A percentile compares a stretch with the other conserved stretches of the same genome.
Evolutionary conservation across 139 green algal species (phyloP).

Genomic region (Eudorina sp.): DNA sequence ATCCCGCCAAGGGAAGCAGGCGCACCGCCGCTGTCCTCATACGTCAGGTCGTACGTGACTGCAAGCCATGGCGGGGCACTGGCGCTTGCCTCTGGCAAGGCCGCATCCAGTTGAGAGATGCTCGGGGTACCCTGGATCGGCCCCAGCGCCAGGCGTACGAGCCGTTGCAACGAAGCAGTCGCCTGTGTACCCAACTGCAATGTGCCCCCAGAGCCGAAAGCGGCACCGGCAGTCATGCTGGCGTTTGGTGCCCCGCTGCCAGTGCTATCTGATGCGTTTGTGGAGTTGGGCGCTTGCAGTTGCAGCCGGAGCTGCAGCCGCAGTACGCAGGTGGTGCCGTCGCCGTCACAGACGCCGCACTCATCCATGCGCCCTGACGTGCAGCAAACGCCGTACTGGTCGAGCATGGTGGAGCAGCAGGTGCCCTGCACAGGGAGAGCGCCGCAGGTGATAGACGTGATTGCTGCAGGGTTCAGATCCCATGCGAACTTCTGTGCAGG

Average conservation of each 20-base stretch:
- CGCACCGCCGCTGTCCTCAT: background rate
- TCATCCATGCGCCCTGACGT: slow-evolving; percentile 73
- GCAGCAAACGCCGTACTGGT: slow-evolving; percentile 76
- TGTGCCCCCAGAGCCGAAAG: too few species aligned
- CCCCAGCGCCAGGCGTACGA: slow-evolving; percentile 9
- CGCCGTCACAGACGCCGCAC: slow-evolving; percentile 78
- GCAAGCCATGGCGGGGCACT: background rate
- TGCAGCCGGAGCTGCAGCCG: slow-evolving; percentile 35
- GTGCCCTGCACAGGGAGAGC: too few species aligned
- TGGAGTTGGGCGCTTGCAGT: background rate
- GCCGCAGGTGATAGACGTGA: too few species aligned
- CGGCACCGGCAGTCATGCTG: too few species aligned
- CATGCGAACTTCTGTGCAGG: too few species aligned
- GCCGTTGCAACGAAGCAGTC: background rate
- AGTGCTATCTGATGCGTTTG: background rate
- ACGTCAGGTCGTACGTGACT: slow-evolving; percentile 24
- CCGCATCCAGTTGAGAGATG: background rate
- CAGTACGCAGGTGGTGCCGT: slow-evolving; percentile 66
- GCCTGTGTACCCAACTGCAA: background rate
- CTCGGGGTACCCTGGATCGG: slow-evolving; percentile 20
- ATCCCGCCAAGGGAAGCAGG: background rate
- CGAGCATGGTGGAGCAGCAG: slow-evolving; percentile 70
- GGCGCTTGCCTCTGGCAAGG: background rate
- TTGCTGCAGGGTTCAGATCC: too few species aligned
- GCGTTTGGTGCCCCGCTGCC: too few species aligned